phyloP scores from a whole-genome alignment of 257 asterid genomes.

The Leonotis leonurus region DNA sequence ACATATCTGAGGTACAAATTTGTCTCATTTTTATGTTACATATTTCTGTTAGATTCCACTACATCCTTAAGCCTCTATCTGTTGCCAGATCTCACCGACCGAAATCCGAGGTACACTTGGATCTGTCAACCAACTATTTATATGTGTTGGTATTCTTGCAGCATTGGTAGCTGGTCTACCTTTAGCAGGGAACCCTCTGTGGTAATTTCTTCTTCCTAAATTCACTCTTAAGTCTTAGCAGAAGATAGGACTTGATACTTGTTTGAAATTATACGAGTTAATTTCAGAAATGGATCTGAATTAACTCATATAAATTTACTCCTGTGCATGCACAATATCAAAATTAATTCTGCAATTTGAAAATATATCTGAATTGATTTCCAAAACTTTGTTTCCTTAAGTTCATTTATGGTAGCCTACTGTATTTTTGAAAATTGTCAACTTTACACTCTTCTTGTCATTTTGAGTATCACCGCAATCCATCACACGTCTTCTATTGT shows the following conservation, averaged over 20 bases:
- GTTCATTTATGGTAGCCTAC: no score
- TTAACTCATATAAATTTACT: neutral
- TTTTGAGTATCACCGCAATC: no score
- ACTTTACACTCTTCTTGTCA: no score
- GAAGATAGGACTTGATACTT: neutral
- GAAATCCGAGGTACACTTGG: slow-evolving; percentile 96
- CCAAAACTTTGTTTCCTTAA: neutral
- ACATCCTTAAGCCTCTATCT: slow-evolving; percentile 20
- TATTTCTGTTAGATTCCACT: slow-evolving; percentile 7
- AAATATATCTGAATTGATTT: neutral
- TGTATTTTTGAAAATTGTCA: no score
- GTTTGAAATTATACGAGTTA: neutral
- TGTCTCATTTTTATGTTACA: neutral
- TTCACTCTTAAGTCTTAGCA: neutral
- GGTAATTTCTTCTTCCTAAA: slow-evolving; percentile 42
- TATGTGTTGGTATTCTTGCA: slow-evolving; percentile 86
- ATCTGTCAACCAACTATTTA: slow-evolving; percentile 81
- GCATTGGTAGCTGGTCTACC: slow-evolving; percentile 95
- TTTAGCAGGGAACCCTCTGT: slow-evolving; percentile 74
- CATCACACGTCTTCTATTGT: no score
- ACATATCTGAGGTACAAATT: slow-evolving; percentile 81
- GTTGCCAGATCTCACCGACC: slow-evolving; percentile 76
- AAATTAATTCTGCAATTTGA: slow-evolving; percentile 2
- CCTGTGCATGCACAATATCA: slow-evolving; percentile 29
- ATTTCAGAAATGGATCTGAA: slow-evolving; percentile 19